phyloP scores from a whole-genome alignment of 495 filamentous ascomycete genomes.

The Xylaria intraflava region DNA sequence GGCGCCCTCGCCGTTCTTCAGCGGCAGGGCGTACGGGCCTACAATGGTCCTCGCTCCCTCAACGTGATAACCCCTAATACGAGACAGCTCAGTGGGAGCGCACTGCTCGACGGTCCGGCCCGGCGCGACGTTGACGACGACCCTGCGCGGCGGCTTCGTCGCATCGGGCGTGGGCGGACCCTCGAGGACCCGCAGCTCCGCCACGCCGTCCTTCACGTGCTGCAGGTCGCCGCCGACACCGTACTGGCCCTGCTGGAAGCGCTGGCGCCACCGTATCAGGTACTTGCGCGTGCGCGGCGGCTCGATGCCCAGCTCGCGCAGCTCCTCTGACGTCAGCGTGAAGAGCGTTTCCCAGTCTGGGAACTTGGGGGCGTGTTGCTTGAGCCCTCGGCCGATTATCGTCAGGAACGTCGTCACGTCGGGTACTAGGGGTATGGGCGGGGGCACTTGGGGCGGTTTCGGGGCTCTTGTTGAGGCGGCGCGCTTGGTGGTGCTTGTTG shows the following conservation, averaged over 20 bases:
- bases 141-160: conserved; percentile 18
- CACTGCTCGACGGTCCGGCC: conserved; percentile 43
- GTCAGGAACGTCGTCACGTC: conserved; percentile 83
- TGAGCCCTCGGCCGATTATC: conserved; percentile 81
- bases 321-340: conserved; percentile 62
- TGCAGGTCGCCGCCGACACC: conserved; percentile 74
- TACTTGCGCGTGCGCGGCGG: conserved; percentile 75
- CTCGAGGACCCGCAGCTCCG: conserved; percentile 62
- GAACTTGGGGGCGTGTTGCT: conserved; percentile 73
- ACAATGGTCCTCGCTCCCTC: conserved; percentile 55
- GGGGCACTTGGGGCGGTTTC: conserved; percentile 48
- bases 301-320: conserved; percentile 79
- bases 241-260: conserved; percentile 65
- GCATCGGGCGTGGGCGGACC: conserved; percentile 20
- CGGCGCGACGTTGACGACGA: conserved; percentile 65
- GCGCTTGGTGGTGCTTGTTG: conserved; percentile 17
- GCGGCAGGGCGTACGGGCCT: conserved; percentile 59
- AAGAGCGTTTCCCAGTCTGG: conserved; percentile 87
- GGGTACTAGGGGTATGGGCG: conserved; percentile 76
- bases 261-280: conserved; percentile 77
- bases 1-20: conserved; percentile 60
- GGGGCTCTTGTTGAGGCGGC: conserved; percentile 27
- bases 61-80: conserved; percentile 59
- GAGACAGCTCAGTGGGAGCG: conserved; percentile 36
- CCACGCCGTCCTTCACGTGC: conserved; percentile 65